These are phyloP conservation scores for Tricholoma bakamatsutake DNA, from an alignment of 768 basidiomycete species.

Conservation along the genomic window DNA sequence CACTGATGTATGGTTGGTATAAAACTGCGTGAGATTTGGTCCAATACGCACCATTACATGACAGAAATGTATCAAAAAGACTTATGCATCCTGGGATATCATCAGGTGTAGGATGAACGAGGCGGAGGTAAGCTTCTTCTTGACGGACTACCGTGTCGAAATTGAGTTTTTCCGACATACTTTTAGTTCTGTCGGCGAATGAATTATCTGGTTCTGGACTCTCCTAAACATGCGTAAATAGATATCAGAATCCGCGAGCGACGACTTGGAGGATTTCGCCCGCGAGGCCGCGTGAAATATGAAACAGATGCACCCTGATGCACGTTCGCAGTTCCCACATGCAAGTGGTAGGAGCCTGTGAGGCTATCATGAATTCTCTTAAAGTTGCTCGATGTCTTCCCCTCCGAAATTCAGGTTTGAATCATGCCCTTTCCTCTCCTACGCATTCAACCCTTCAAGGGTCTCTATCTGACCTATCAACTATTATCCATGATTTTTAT, in stretches of 20 bases:
- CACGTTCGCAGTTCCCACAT: no score
- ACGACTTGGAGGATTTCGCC: no score
- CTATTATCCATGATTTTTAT: slow-evolving; percentile 33
- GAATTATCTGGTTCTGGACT: no score
- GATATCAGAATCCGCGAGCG: no score
- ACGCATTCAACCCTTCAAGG: slow-evolving; percentile 44
- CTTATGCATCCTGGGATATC: slow-evolving; percentile 82
- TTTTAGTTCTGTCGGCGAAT: neutral
- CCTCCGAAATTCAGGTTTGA: neutral
- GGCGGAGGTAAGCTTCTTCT: slow-evolving; percentile 60
- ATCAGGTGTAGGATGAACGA: slow-evolving; percentile 64
- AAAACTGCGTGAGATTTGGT: slow-evolving; percentile 7
- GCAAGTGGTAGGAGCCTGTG: no score
- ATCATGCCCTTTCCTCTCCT: slow-evolving; percentile 26
- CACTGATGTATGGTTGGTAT: slow-evolving; percentile 35
- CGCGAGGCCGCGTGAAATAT: no score
- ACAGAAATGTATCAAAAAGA: slow-evolving; percentile 65
- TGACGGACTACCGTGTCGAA: slow-evolving; percentile 56
- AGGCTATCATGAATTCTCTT: no score
- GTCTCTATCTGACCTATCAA: slow-evolving; percentile 40
- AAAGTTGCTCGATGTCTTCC: neutral
- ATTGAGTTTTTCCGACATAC: slow-evolving; percentile 35
- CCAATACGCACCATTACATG: slow-evolving; percentile 53
- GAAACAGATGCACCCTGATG: no score
- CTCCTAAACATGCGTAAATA: neutral